Conservation (phyloP, 305 asterid genomes). For the Striga hermonthica region DNA sequence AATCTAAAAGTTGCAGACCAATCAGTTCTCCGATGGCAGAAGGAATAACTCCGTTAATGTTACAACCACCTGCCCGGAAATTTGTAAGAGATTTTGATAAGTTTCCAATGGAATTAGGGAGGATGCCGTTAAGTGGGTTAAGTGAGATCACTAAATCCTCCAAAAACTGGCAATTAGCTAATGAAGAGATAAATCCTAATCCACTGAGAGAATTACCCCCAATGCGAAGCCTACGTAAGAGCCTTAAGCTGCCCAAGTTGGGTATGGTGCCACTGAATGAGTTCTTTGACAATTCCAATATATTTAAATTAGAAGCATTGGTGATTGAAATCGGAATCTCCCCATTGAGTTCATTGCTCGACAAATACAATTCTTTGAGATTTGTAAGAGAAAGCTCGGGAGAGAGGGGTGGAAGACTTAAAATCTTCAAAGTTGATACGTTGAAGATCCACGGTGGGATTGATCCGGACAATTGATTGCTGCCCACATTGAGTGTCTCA, state of each 20-base stretch:
- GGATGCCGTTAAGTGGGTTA: constrained; percentile 24
- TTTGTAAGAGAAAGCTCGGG: no score
- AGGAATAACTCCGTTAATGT: constrained; percentile 32
- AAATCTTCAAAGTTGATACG: no score
- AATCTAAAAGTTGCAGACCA: neutral
- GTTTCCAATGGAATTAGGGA: constrained; percentile 29
- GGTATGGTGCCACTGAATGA: constrained; percentile 28
- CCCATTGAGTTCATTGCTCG: no score
- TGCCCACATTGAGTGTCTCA: no score
- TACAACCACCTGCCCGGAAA: neutral
- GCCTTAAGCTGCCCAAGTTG: constrained; percentile 27
- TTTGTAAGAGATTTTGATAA: constrained; percentile 23
- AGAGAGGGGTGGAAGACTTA: no score
- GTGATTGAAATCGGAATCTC: constrained; percentile 4
- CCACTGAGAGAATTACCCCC: constrained; percentile 22
- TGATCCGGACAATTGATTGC: no score
- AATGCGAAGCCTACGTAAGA: neutral
- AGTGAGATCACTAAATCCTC: neutral
- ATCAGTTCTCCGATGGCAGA: constrained; percentile 32
- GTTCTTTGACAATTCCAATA: constrained; percentile 23
- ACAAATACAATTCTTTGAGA: no score
- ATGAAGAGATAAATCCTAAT: constrained; percentile 29
- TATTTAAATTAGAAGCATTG: constrained; percentile 38
- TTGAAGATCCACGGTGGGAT: no score
- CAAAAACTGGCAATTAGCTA: constrained; percentile 30